Evolutionary conservation across 139 green algal species (phyloP), one percentile per base, ranked within the genome.

Genomic region (Limnomonas spitsbergensis): DNA sequence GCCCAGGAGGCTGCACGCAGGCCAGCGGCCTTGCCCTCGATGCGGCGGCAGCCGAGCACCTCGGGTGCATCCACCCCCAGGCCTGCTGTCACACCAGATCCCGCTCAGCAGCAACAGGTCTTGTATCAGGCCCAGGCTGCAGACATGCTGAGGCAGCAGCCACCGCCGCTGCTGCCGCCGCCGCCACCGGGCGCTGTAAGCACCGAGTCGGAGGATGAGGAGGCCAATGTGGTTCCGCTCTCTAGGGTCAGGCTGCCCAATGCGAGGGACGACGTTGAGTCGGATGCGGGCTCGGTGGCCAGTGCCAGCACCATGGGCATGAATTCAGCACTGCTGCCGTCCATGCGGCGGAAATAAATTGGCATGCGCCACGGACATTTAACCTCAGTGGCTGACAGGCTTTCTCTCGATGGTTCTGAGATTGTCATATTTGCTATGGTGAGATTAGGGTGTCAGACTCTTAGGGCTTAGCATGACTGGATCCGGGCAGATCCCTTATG

Each of bases 41-140:
- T 70, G 56, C 56, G 9, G 7, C 27, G 56, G 24, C 56, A 70
- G 56, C 27, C 29, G 14, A 70, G 29, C 29, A 4, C 7, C 29
- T 7, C 9, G 29, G 14, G 56, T 36, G 56, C 56, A 35, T 6
- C 42, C 42, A 70, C 56, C 56, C 14, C 29, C 29, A 70, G 4
- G 29, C 14, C 56, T 36, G 9, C 29, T 34, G 29, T 4, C n/a
- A 38, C 56, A 70, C 14, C 56, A 35, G 56, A 7, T 9, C 14
- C 24, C 27, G 9, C n/a, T 14, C n/a, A 38, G 27, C n/a, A 7
- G 7, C 4, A 7, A 7, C 47, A 14, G 14, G 47, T 20, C 47
- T 61, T 61, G 56, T 70, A 9, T 34, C 56, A 70, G 56, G 56
- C 56, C 56, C 56, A 70, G 29, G 56, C 56, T 38, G 14, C 56